Evolutionary conservation across 306 rosid genomes (phyloP).

Genomic region (Potentilla sterilis): DNA sequence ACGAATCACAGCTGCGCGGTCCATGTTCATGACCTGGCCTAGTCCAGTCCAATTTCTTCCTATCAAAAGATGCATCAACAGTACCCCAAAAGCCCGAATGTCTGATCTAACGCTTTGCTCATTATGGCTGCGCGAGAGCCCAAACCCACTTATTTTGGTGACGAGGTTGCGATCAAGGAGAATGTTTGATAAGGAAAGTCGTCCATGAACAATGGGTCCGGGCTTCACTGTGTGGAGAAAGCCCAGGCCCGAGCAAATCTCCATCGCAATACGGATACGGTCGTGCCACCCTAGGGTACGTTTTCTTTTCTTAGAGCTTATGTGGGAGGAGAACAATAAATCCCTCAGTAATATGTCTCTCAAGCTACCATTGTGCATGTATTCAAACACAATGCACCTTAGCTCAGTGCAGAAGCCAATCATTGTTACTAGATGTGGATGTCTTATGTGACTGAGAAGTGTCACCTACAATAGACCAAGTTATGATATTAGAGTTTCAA

Average conservation of each 20-base stretch:
- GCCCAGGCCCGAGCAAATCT: slow-evolving; percentile 63
- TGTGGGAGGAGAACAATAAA: slow-evolving; percentile 38
- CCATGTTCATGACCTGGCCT: slow-evolving; percentile 42
- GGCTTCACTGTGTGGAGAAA: slow-evolving; percentile 51
- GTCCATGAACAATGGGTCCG: slow-evolving; percentile 52
- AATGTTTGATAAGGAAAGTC: slow-evolving; percentile 44
- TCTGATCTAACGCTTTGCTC: slow-evolving; percentile 35
- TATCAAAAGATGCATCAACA: slow-evolving; percentile 52
- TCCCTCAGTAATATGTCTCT: slow-evolving; percentile 45
- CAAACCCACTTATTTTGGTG: slow-evolving; percentile 59
- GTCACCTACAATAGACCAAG: slow-evolving; percentile 40
- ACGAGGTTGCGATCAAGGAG: slow-evolving; percentile 73
- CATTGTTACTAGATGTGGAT: slow-evolving; percentile 67
- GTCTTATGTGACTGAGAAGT: slow-evolving; percentile 55
- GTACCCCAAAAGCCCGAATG: slow-evolving; percentile 48
- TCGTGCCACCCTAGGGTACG: slow-evolving; percentile 66
- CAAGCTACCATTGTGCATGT: slow-evolving; percentile 79
- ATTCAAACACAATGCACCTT: slow-evolving; percentile 63
- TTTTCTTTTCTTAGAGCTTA: slow-evolving; percentile 38
- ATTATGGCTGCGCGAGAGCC: slow-evolving; percentile 25
- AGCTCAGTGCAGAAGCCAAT: slow-evolving; percentile 66
- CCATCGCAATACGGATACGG: slow-evolving; percentile 54
- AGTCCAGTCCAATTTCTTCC: slow-evolving; percentile 71
- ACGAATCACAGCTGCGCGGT: slow-evolving; percentile 32
- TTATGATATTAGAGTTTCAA: neutral